Conservation (phyloP, 163 green algal species). For the Scenedesmus sp. region DNA sequence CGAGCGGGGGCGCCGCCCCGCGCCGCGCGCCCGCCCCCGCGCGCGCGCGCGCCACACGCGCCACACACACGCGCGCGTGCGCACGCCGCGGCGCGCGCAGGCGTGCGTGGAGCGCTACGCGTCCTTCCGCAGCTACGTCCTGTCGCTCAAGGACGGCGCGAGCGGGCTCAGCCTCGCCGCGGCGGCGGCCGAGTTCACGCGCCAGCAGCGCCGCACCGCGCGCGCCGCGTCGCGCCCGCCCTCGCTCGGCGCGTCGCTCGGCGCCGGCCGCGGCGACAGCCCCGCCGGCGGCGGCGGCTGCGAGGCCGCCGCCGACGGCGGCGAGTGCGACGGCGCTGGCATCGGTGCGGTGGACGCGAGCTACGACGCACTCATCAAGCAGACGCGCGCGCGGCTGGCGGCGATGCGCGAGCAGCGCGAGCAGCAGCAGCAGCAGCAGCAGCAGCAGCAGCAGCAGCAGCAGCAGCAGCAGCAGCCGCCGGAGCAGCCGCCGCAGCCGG, state of each 20-base stretch:
- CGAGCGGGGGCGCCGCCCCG: no score
- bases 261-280: not conserved
- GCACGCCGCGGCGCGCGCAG: no score
- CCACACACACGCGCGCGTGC: no score
- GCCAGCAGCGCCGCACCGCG: slow-evolving; percentile 10
- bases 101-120: slow-evolving; percentile 21
- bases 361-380: slow-evolving; percentile 15
- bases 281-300: not conserved
- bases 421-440: slow-evolving; percentile 7
- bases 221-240: not conserved
- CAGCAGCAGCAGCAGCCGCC: not conserved
- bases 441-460: slow-evolving; percentile 13
- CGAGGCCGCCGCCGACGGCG: not conserved
- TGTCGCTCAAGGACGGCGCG: slow-evolving; percentile 28
- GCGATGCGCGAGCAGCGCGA: not conserved
- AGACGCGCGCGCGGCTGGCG: slow-evolving; percentile 5
- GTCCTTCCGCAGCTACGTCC: slow-evolving; percentile 35
- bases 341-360: slow-evolving; percentile 4
- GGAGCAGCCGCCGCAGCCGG: not conserved
- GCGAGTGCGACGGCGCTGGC: not conserved
- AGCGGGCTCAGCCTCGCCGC: not conserved
- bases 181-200: slow-evolving; percentile 31
- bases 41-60: no score
- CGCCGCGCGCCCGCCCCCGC: no score
- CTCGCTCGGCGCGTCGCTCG: not conserved